Evolutionary conservation across 768 basidiomycete genomes (phyloP).

Genomic region (Tylopilus plumbeoviolaceoides): DNA sequence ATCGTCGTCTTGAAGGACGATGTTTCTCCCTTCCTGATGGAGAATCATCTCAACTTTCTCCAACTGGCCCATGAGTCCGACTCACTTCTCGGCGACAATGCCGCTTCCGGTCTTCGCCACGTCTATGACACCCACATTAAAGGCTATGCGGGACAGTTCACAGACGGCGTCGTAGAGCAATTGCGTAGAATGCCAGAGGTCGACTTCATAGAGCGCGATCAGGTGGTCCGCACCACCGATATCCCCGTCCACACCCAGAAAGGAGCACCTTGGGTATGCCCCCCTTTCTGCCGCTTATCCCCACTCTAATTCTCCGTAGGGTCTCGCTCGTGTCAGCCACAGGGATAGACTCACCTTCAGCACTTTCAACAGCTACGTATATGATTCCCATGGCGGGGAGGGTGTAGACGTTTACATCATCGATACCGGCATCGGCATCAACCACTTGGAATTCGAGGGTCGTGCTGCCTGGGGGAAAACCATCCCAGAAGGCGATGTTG

Average conservation of each 20-base stretch:
- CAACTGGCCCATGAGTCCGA: constrained; percentile 55
- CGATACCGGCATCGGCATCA: constrained; percentile 86
- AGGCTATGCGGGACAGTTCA: constrained; percentile 83
- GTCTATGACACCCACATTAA: constrained; percentile 71
- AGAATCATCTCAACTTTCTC: constrained; percentile 79
- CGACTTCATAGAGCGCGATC: constrained; percentile 89
- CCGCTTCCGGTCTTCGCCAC: constrained; percentile 57
- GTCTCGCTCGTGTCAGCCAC: constrained; percentile 93
- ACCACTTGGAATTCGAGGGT: constrained; percentile 84
- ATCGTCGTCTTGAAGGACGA: constrained; percentile 85
- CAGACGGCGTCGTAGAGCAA: constrained; percentile 60
- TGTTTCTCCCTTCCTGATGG: constrained; percentile 49
- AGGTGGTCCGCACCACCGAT: constrained; percentile 72
- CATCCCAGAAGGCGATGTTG: constrained; percentile 75
- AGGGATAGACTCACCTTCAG: constrained; percentile 66
- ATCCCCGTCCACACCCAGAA: constrained; percentile 42
- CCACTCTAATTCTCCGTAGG: constrained; percentile 46
- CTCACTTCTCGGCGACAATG: constrained; percentile 43
- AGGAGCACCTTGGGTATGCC: constrained; percentile 80
- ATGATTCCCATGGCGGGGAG: constrained; percentile 68
- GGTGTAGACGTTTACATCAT: constrained; percentile 92
- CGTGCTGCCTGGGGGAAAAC: constrained; percentile 94
- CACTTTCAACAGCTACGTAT: constrained; percentile 83
- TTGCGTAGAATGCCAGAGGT: constrained; percentile 87
- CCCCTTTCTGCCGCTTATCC: background rate